Base-by-base conservation (phyloP, 257 asterid genomes). In the Solanum ahanhuiri region DNA sequence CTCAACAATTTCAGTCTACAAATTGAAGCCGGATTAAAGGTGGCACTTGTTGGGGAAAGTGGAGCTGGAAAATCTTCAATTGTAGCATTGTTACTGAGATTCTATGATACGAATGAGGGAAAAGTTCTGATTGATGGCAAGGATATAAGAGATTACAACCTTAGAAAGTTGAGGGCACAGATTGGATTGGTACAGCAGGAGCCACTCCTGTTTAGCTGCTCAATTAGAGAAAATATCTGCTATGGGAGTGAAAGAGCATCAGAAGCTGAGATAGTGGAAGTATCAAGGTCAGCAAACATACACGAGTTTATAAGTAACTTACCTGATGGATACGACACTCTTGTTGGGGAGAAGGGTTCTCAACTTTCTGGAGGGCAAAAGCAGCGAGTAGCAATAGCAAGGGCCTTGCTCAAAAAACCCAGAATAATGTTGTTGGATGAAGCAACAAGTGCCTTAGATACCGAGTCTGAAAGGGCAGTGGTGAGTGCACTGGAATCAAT, bases 291-390 rank as follows among this genome's bases (percentile, higher is more conserved):
- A 69, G 98, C 96, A 89, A 93, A 93, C 91, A 89, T 93, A 73
- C 95, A 93, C 84, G 93, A 93, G 22, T 92, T 94, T 73, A 88
- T 93, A 86, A 92, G 98, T 92, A 93, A 85, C 81, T 90, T 95
- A 85, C 96, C 94, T 4, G 79, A 91, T 43, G 98, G 96, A 85
- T 95, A 93, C 34, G 88, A 91, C 69, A 93, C 97, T 3, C 67
- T 89, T 54, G 96, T 92, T 3, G 97, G 98, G 88, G 98, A 94
- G 82, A 92, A 93, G 84, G 98, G 98, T 87, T 91, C 94, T 86
- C 98, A 92, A 83, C 98, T 93, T 87, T 94, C 98, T 15, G 97
- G 98, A 76, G 98, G 98, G 83, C 98, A 93, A 71, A 94, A 95
- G 88, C 98, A 95, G 86, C 86, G 95, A 86, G 88, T 93, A 91